Conservation (phyloP, 768 basidiomycete species). For the Trametes punicea region DNA sequence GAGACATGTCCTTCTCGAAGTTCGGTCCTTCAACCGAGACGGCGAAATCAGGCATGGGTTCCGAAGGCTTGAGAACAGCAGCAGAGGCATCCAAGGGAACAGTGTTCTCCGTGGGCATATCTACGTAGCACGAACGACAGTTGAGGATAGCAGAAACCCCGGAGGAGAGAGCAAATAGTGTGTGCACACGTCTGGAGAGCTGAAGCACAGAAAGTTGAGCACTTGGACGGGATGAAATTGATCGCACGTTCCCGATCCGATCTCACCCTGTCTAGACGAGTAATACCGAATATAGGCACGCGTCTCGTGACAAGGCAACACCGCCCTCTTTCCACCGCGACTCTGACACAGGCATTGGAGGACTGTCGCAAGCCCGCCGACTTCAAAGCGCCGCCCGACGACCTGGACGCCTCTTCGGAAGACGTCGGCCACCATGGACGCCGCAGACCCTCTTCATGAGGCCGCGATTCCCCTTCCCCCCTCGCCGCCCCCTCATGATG, state of each 20-base stretch:
- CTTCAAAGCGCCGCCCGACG: constrained; percentile 6
- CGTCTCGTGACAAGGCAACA: constrained; percentile 22
- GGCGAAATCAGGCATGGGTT: constrained; percentile 57
- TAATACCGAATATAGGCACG: constrained; percentile 14
- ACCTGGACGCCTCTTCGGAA: constrained; percentile 5
- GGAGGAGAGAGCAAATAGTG: background rate
- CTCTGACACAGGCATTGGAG: constrained; percentile 10
- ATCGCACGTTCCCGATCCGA: constrained; percentile 4
- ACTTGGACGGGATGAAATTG: constrained; percentile 1
- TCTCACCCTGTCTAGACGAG: background rate
- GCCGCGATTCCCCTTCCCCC: constrained; percentile 26
- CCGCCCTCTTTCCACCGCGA: constrained; percentile 15
- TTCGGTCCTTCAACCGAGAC: constrained; percentile 83
- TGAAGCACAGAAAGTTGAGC: background rate
- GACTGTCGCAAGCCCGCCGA: background rate
- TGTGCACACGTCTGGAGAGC: background rate
- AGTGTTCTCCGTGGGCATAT: constrained; percentile 4
- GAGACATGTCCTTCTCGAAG: constrained; percentile 64
- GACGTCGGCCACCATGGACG: constrained; percentile 18
- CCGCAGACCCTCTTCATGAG: constrained; percentile 20
- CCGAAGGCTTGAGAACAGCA: constrained; percentile 76
- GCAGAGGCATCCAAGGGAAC: constrained; percentile 63
- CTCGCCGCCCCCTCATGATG: constrained; percentile 26
- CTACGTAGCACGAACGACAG: constrained; percentile 5
- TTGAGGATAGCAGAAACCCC: background rate